These are phyloP conservation scores for Plasmodium vinckei DNA, from an alignment of 169 alveolate genomes.

Conservation along the genomic window DNA sequence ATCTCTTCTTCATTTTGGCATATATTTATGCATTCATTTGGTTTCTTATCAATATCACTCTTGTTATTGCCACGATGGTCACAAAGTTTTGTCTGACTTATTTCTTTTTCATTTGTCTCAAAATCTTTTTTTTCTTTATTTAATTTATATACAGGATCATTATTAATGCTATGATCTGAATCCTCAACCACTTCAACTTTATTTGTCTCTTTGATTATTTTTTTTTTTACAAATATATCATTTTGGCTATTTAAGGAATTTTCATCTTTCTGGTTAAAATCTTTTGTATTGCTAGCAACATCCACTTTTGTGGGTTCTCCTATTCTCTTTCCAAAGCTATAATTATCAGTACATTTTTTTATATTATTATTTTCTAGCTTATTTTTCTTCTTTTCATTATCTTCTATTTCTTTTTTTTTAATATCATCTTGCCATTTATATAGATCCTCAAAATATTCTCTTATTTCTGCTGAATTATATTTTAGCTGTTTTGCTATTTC, in stretches of 20 bases:
- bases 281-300: background rate
- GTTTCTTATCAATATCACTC: background rate
- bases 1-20: background rate
- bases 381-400: conserved; percentile 1
- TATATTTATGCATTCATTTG: background rate
- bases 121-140: background rate
- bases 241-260: conserved; percentile 34
- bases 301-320: background rate
- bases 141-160: no score
- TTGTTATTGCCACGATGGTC: background rate
- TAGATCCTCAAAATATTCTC: conserved; percentile 73
- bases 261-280: conserved; percentile 8
- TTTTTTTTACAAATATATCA: background rate
- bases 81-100: background rate
- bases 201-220: background rate
- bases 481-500: conserved; percentile 77
- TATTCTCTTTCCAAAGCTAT: no score
- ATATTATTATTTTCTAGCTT: background rate
- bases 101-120: background rate
- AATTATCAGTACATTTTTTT: background rate
- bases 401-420: conserved; percentile 11
- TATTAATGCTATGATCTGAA: background rate
- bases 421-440: conserved; percentile 68
- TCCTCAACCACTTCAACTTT: background rate
- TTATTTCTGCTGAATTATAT: conserved; percentile 65